phyloP scores from a whole-genome alignment of 305 asterid species.

The Fraxinus dipetala region DNA sequence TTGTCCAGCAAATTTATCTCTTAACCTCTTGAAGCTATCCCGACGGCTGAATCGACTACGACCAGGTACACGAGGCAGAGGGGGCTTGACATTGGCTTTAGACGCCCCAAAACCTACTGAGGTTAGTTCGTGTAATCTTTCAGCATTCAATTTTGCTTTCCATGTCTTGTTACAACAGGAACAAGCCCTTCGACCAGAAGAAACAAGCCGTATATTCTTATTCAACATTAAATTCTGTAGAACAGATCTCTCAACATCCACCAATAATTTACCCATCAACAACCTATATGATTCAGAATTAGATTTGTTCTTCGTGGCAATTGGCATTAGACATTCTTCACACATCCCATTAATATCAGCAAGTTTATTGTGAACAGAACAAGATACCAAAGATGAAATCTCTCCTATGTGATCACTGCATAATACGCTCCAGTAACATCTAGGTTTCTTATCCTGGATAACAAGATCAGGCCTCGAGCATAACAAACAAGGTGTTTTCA shows the following conservation, averaged over 20 bases:
- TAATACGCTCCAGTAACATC: slow-evolving; percentile 40
- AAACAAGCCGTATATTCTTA: slow-evolving; percentile 35
- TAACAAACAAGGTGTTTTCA: slow-evolving; percentile 62
- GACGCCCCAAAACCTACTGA: slow-evolving; percentile 64
- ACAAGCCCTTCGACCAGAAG: slow-evolving; percentile 49
- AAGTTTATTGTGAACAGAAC: slow-evolving; percentile 52
- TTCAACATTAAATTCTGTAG: slow-evolving; percentile 36
- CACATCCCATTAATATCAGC: slow-evolving; percentile 64
- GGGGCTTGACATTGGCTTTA: slow-evolving; percentile 67
- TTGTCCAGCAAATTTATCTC: slow-evolving; percentile 58
- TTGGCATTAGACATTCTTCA: slow-evolving; percentile 63
- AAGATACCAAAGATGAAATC: slow-evolving; percentile 57
- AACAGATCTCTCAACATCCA: slow-evolving; percentile 41
- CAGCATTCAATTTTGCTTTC: slow-evolving; percentile 54
- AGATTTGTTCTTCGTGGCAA: slow-evolving; percentile 34
- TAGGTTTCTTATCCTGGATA: slow-evolving; percentile 42
- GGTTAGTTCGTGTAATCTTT: slow-evolving; percentile 48
- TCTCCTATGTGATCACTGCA: slow-evolving; percentile 66
- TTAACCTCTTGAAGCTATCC: slow-evolving; percentile 63
- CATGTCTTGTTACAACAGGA: slow-evolving; percentile 63
- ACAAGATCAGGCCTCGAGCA: slow-evolving; percentile 62
- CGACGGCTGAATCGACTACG: slow-evolving; percentile 64
- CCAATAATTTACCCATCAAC: slow-evolving; percentile 49
- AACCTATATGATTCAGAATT: slow-evolving; percentile 42
- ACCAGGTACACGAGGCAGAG: slow-evolving; percentile 68